phyloP scores from a whole-genome alignment of 164 flowering plant genomes.

The Vitis amurensis region DNA sequence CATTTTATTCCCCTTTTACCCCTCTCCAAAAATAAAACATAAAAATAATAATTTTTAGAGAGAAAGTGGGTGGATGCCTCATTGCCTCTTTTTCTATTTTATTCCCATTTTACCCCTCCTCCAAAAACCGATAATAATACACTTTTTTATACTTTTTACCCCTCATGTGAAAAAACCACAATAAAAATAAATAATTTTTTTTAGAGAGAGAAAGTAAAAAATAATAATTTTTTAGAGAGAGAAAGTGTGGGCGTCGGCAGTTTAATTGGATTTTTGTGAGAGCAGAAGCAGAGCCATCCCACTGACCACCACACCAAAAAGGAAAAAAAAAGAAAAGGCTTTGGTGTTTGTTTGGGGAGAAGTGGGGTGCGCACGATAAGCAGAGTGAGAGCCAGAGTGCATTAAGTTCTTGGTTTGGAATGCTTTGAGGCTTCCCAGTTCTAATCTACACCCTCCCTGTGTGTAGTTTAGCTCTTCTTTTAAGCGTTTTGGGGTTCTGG shows the following conservation, averaged over 20 bases:
- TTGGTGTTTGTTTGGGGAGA: too few species aligned
- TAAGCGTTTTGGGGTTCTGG: not conserved
- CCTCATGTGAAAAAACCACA: not conserved
- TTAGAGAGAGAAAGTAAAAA: not conserved
- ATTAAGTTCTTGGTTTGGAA: not conserved
- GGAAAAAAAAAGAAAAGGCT: too few species aligned
- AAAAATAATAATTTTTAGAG: too few species aligned
- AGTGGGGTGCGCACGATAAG: slow-evolving; percentile 9
- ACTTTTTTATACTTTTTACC: too few species aligned
- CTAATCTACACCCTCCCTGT: too few species aligned
- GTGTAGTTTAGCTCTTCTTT: too few species aligned
- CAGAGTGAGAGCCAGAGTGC: slow-evolving; percentile 3
- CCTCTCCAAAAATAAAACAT: too few species aligned
- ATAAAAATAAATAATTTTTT: not conserved
- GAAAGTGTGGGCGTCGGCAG: not conserved
- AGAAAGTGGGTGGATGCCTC: too few species aligned
- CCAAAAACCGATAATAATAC: too few species aligned
- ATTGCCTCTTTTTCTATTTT: too few species aligned
- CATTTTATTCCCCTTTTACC: too few species aligned
- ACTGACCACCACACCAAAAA: not conserved
- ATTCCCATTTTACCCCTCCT: too few species aligned
- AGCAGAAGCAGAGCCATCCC: slow-evolving; percentile 15
- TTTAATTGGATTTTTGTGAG: slow-evolving; percentile 28
- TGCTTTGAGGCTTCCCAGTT: not conserved
- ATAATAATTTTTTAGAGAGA: not conserved